Evolutionary conservation across 345 rosid genomes (phyloP), one percentile per base, ranked within the genome.

Genomic region (Hibiscus mutabilis): DNA sequence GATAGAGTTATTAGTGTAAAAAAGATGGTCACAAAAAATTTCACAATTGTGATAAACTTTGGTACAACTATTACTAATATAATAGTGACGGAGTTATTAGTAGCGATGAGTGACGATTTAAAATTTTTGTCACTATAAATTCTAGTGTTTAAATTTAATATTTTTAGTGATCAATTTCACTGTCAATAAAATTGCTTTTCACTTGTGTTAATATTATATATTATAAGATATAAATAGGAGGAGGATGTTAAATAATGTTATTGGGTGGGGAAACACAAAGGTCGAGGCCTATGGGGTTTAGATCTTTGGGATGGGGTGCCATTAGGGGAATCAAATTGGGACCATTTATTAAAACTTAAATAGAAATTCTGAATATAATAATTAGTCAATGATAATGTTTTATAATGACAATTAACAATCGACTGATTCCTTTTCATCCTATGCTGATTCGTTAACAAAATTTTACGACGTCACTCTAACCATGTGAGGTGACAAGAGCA

Each of bases 391-490:
- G 6, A 29, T 35, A 24, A 29, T 33, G 44, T 55, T 18, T 21
- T 12, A 21, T 55, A 55, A 19, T 55, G 3, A 21, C 60, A 55
- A 10, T 55, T 55, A 55, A 21, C 60, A 55, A 42, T 8, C 60
- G 9, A 42, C 14, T 9, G 52, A 51, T 76, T 46, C 65, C 63
- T 12, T 12, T 12, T 15, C 31, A 24, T 4, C 2, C 31, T 3
- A 2, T 3, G 16, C 25, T 49, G 63, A 60, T 60, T 60, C 7
- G 51, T 61, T 61, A 49, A n/a, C n/a, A n/a, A 40, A 72, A 55
- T 7, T 49, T 21, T 59, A 22, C 47, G 25, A 74, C 81, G 81
- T 78, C 81, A 78, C 11, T 14, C 42, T 18, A 74, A 57, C 49
- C 68, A 51, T 68, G 31, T 15, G 7, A 16, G 6, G 61, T 74